Base-by-base conservation (phyloP, 371 early-diverging fungal genomes). In the Mucor ambiguus region DNA sequence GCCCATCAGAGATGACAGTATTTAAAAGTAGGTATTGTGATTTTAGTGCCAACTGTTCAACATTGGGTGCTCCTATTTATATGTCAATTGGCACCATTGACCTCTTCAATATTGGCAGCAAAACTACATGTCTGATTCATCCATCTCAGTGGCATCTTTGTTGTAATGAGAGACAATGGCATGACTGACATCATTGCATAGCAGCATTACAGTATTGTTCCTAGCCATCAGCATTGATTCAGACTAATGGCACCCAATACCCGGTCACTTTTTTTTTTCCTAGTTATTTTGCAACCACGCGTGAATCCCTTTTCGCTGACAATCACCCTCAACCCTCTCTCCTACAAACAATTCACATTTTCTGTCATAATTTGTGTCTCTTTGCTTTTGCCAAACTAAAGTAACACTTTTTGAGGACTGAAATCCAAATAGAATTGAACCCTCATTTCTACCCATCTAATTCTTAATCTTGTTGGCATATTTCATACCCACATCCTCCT, bases 271-370 rank as follows among this genome's bases (percentile, higher is more conserved):
- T 44, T 44, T 30, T 43, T 44, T 44, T 44, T 44, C 20, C 44
- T 44, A n/a, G 44, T 9, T n/a, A n/a, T 44, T 44, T 44, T 20
- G 20, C 44, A n/a, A 44, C 44, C 44, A 20, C 44, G 44, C 44
- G 44, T 44, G 44, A 44, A 44, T 44, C n/a, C 20, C n/a, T 18
- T 33, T 33, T 20, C n/a, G 44, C 44, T 20, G 20, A 44, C 44
- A 44, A 44, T 44, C 37, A 20, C 4, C 22, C 22, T 46, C 5
- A 46, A 12, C 46, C 9, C 26, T 28, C 22, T 49, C 52, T 49
- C 26, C 37, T 58, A n/a, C 22, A 58, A 22, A 43, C 59, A 59
- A 59, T 57, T 10, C 33, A 44, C 43, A 14, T 37, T 44, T 44
- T 44, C 44, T 44, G 44, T 44, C 44, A 44, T 44, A 44, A 44